phyloP scores from a whole-genome alignment of 2,329 filamentous ascomycete genomes.

The Byssothecium circinans region DNA sequence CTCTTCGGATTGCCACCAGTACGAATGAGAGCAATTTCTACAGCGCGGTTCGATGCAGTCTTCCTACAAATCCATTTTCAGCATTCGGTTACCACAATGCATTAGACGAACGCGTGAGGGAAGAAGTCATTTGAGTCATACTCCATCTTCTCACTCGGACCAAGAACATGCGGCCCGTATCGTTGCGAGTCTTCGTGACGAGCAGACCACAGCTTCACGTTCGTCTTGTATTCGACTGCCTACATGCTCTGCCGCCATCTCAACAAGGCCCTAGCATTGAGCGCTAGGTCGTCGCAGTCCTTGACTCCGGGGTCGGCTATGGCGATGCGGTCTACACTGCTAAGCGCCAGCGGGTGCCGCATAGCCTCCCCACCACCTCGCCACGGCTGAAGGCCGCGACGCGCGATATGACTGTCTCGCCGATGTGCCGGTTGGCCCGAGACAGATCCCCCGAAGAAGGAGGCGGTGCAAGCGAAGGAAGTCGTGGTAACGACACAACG shows the following conservation, averaged over 20 bases:
- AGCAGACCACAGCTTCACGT: too few relatives aligned
- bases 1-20: too few relatives aligned
- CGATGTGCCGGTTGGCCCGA: slow-evolving; percentile 6
- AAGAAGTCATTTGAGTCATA: too few relatives aligned
- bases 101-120: too few relatives aligned
- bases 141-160: too few relatives aligned
- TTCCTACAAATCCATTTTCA: too few relatives aligned
- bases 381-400: slow-evolving; percentile 7
- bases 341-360: slow-evolving; percentile 8
- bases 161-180: too few relatives aligned
- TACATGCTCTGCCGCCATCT: slow-evolving; percentile 6
- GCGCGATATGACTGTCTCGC: slow-evolving; percentile 8
- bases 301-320: slow-evolving; percentile 6
- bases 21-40: too few relatives aligned
- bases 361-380: slow-evolving; percentile 6
- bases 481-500: slow-evolving; percentile 5
- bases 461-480: slow-evolving; percentile 2
- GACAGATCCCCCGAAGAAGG: slow-evolving; percentile 7
- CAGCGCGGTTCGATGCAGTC: too few relatives aligned
- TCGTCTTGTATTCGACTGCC: slow-evolving; percentile 11
- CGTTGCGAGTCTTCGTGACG: too few relatives aligned
- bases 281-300: slow-evolving; percentile 6
- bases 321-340: slow-evolving; percentile 1
- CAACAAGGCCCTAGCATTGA: slow-evolving; percentile 7
- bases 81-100: too few relatives aligned